phyloP scores from a whole-genome alignment of 495 filamentous ascomycete genomes.

The Aspergillus bridgeri region DNA sequence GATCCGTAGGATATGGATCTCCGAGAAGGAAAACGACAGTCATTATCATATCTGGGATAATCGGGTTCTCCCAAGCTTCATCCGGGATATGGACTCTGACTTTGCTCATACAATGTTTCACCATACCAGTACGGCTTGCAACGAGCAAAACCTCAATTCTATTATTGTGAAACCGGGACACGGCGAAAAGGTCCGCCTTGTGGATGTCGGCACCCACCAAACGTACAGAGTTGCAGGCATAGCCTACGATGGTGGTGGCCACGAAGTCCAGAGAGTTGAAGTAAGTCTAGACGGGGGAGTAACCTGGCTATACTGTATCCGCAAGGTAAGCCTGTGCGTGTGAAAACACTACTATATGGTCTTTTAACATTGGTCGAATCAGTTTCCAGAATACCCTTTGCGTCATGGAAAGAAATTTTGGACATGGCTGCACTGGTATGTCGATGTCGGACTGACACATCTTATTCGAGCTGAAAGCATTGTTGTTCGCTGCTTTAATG shows the following conservation, averaged over 20 bases:
- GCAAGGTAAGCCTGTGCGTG: slow-evolving; percentile 13
- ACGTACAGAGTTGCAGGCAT: slow-evolving; percentile 41
- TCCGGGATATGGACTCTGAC: slow-evolving; percentile 26
- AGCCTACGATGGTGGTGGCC: slow-evolving; percentile 60
- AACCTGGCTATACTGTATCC: slow-evolving; percentile 37
- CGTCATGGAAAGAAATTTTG: slow-evolving; percentile 22
- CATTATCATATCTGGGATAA: slow-evolving; percentile 37
- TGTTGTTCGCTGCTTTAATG: slow-evolving; percentile 19
- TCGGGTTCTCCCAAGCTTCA: slow-evolving; percentile 23
- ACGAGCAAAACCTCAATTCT: slow-evolving; percentile 20
- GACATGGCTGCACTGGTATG: slow-evolving; percentile 23
- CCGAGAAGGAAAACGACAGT: slow-evolving; percentile 47
- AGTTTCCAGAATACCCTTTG: slow-evolving; percentile 17
- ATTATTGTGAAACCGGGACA: slow-evolving; percentile 21
- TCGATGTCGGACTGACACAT: slow-evolving; percentile 7
- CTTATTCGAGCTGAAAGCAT: slow-evolving; percentile 15
- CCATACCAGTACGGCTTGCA: slow-evolving; percentile 18
- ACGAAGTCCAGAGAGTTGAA: slow-evolving; percentile 52
- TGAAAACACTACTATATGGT: too few species aligned
- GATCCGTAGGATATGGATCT: slow-evolving; percentile 51
- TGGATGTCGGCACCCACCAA: slow-evolving; percentile 16
- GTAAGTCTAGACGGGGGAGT: slow-evolving; percentile 52
- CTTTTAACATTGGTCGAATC: not conserved
- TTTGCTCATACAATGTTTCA: slow-evolving; percentile 16
- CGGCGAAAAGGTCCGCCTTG: slow-evolving; percentile 23